These are phyloP conservation scores for Atkinsonella texensis DNA, from an alignment of 2,329 filamentous ascomycete genomes.

Conservation along the genomic window DNA sequence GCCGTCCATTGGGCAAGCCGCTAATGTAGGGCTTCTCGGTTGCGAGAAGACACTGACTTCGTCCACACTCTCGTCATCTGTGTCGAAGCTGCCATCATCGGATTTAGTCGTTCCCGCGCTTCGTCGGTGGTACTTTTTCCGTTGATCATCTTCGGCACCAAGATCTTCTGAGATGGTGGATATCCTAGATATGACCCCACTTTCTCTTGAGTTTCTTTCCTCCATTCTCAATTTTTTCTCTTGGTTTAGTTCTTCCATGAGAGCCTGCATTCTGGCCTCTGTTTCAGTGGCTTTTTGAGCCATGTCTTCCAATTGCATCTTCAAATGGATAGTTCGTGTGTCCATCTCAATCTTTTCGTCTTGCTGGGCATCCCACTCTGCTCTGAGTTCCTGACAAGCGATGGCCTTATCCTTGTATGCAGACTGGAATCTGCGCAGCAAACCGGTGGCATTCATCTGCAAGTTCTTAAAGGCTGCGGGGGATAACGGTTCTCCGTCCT, in stretches of 20 bases:
- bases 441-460: conserved; percentile 42
- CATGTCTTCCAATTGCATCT: conserved; percentile 49
- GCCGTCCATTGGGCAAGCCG: conserved; percentile 15
- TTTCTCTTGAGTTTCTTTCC: conserved; percentile 21
- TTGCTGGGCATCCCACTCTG: conserved; percentile 38
- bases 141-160: conserved; percentile 38
- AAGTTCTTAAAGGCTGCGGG: conserved; percentile 49
- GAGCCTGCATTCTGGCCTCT: conserved; percentile 35
- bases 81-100: conserved; percentile 32
- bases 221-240: conserved; percentile 37
- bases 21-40: conserved; percentile 43
- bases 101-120: conserved; percentile 32
- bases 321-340: conserved; percentile 39
- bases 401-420: conserved; percentile 44
- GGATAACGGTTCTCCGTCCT: conserved; percentile 39
- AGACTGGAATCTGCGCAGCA: conserved; percentile 43
- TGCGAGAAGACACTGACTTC: conserved; percentile 48
- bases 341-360: conserved; percentile 47
- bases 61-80: conserved; percentile 39
- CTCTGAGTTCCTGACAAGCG: conserved; percentile 36
- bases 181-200: conserved; percentile 19
- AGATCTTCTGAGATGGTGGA: conserved; percentile 40
- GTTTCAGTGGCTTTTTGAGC: conserved; percentile 40
- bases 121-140: conserved; percentile 29
- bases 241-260: conserved; percentile 37